Conservation (phyloP, 345 rosid species). For the Eucalyptus pauciflora region DNA sequence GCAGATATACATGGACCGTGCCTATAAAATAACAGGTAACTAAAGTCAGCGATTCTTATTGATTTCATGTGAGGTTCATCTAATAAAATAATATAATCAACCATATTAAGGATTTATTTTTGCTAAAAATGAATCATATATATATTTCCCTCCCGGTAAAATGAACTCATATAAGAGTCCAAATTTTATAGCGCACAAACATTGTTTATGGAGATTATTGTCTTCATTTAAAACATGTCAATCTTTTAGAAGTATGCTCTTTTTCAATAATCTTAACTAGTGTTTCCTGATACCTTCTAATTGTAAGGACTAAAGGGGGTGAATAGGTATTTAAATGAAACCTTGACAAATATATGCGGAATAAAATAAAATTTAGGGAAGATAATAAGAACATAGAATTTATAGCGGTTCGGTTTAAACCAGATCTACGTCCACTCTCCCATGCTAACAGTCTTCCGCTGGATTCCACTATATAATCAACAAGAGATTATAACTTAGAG, state of each 20-base stretch:
- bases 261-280: neutral
- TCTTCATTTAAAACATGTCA: neutral
- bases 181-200: neutral
- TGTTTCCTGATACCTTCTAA: neutral
- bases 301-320: no score
- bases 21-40: neutral
- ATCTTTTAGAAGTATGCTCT: neutral
- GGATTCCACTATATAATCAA: no score
- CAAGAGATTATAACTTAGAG: no score
- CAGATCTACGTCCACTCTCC: no score
- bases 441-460: no score
- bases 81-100: neutral
- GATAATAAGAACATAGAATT: no score
- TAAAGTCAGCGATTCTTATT: neutral
- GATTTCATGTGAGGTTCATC: neutral
- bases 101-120: neutral
- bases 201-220: neutral
- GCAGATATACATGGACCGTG: neutral
- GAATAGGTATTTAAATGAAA: no score
- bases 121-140: neutral
- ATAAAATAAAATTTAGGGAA: no score
- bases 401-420: no score
- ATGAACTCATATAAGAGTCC: neutral
- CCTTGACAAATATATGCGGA: no score
- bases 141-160: neutral